Percentiles rank a stretch among this genome's conserved stretches.
Evolutionary conservation across 2,329 filamentous ascomycete species (phyloP).

Genomic region (Colletotrichum simmondsii): DNA sequence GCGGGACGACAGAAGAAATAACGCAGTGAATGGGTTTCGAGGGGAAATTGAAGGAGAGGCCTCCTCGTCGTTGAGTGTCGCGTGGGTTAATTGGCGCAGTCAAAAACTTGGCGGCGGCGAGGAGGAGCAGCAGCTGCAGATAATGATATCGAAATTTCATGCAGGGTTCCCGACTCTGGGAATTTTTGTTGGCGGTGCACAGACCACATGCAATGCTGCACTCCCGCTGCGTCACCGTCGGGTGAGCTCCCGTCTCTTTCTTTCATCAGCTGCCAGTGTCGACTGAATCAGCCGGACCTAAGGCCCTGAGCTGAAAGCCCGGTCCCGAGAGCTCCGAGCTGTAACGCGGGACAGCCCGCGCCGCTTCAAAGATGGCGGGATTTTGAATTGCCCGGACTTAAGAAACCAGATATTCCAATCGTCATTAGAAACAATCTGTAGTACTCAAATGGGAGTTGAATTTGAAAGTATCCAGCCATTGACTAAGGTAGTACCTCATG

Average conservation of each 20-base stretch:
- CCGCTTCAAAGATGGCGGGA: neutral
- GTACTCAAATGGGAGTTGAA: neutral
- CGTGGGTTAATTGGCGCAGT: slow-evolving; percentile 19
- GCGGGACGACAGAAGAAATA: neutral
- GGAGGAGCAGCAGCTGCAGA: slow-evolving; percentile 23
- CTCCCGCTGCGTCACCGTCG: slow-evolving; percentile 30
- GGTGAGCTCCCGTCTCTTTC: neutral
- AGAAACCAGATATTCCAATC: neutral
- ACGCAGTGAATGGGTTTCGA: neutral
- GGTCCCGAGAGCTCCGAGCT: slow-evolving; percentile 5
- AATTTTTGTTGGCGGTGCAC: slow-evolving; percentile 32
- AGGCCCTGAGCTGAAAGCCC: neutral
- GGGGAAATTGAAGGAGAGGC: neutral
- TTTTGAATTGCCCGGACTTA: neutral
- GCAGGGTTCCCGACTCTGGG: slow-evolving; percentile 29
- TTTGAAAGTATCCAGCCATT: neutral
- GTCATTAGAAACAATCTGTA: neutral
- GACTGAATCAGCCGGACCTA: neutral
- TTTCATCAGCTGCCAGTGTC: neutral
- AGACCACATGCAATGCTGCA: slow-evolving; percentile 4
- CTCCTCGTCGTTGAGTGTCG: slow-evolving; percentile 26
- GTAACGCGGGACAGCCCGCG: neutral
- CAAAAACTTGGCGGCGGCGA: slow-evolving; percentile 33
- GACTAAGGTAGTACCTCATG: neutral
- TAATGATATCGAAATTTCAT: slow-evolving; percentile 32